phyloP scores from a whole-genome alignment of 768 basidiomycete species.

The Lentinula detonsa region DNA sequence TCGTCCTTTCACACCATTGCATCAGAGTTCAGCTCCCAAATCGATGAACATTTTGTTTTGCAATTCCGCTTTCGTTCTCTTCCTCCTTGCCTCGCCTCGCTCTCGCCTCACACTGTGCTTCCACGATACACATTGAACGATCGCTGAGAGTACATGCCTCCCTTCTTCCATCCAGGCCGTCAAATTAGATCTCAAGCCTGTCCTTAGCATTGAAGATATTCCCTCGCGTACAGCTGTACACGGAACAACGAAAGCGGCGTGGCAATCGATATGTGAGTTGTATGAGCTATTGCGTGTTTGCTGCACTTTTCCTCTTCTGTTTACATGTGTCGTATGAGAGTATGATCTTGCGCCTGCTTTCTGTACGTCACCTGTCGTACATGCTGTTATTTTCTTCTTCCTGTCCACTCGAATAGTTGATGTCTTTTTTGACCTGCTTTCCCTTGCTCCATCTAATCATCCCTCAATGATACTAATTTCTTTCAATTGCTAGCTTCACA shows the following conservation, averaged over 20 bases:
- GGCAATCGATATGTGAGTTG: constrained; percentile 63
- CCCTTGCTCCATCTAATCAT: not conserved
- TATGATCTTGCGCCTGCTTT: not conserved
- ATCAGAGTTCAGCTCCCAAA: too few species aligned
- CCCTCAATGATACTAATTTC: too few species aligned
- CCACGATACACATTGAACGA: not conserved
- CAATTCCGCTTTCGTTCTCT: too few species aligned
- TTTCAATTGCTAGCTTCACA: constrained; percentile 45
- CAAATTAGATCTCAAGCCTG: constrained; percentile 58
- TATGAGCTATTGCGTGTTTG: not conserved
- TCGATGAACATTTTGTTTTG: too few species aligned
- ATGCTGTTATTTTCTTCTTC: not conserved
- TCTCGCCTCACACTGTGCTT: too few species aligned
- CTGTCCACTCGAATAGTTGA: not conserved
- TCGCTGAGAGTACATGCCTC: not conserved
- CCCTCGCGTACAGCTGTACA: constrained; percentile 73
- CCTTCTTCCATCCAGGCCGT: constrained; percentile 41
- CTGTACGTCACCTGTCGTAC: too few species aligned
- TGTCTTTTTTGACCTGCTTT: not conserved
- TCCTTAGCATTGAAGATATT: constrained; percentile 54
- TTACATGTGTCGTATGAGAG: not conserved
- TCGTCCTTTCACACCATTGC: not conserved
- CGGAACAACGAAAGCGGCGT: constrained; percentile 66
- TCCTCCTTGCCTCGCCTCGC: too few species aligned
- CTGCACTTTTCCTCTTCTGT: not conserved